These are phyloP conservation scores for Ascochyta viciae-villosae DNA, from an alignment of 2,329 filamentous ascomycete genomes.

Conservation along the genomic window DNA sequence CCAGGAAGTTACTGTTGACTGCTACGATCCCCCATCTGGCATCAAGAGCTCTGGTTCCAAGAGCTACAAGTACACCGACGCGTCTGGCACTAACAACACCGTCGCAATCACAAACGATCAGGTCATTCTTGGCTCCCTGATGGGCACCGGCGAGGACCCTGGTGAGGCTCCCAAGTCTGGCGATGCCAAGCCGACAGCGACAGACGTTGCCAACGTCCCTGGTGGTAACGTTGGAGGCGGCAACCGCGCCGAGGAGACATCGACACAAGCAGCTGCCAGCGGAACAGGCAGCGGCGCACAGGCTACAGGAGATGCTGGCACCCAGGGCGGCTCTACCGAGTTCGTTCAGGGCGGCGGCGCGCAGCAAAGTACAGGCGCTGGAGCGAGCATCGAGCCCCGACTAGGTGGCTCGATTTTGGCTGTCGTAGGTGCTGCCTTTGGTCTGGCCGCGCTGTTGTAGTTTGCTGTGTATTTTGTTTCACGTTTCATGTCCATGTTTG, in stretches of 20 bases:
- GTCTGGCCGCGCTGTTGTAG: slow-evolving; percentile 35
- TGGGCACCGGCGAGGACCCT: slow-evolving; percentile 80
- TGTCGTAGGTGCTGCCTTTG: slow-evolving; percentile 43
- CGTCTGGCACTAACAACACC: slow-evolving; percentile 72
- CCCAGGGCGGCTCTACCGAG: slow-evolving; percentile 11
- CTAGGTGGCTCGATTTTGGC: slow-evolving; percentile 45
- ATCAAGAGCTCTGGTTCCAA: slow-evolving; percentile 64
- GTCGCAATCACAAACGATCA: slow-evolving; percentile 76
- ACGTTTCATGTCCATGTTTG: slow-evolving; percentile 17
- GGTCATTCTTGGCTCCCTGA: slow-evolving; percentile 79
- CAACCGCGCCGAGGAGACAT: slow-evolving; percentile 44
- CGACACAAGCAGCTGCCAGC: slow-evolving; percentile 18
- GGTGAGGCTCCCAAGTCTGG: slow-evolving; percentile 52
- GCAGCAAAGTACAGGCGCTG: slow-evolving; percentile 21
- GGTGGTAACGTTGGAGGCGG: slow-evolving; percentile 62
- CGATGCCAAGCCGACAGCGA: slow-evolving; percentile 33
- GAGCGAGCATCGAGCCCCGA: slow-evolving; percentile 31
- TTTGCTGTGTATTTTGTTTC: background rate
- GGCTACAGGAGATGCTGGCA: slow-evolving; percentile 11
- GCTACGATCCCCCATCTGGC: slow-evolving; percentile 82
- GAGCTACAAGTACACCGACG: slow-evolving; percentile 77
- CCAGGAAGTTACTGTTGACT: slow-evolving; percentile 79
- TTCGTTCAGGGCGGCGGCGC: slow-evolving; percentile 38
- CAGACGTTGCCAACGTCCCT: slow-evolving; percentile 59
- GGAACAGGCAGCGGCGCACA: slow-evolving; percentile 16